phyloP scores from a whole-genome alignment of 345 rosid species.

The Acer yangbiense region DNA sequence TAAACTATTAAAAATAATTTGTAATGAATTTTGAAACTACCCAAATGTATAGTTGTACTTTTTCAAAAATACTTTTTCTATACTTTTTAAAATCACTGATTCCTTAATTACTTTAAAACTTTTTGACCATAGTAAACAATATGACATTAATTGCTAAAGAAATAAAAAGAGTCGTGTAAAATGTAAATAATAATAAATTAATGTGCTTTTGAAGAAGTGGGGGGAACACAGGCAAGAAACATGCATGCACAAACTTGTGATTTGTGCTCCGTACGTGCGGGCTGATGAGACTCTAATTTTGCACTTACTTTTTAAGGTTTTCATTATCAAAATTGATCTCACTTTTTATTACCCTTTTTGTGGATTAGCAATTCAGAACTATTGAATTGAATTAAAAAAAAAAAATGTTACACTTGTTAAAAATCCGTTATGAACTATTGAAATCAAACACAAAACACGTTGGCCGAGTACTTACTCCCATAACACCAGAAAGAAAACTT shows the following conservation, averaged over 20 bases:
- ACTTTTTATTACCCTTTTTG: neutral
- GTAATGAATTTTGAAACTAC: too few relatives aligned
- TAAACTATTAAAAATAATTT: too few relatives aligned
- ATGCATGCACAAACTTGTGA: conserved; percentile 7
- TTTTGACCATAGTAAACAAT: neutral
- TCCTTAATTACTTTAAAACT: neutral
- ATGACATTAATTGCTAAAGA: too few relatives aligned
- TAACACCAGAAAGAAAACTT: too few relatives aligned
- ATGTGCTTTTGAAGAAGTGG: conserved; percentile 1
- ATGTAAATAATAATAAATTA: neutral
- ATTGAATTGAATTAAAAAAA: too few relatives aligned
- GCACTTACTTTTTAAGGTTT: neutral
- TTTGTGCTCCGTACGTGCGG: neutral
- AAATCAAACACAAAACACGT: too few relatives aligned
- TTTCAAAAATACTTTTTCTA: too few relatives aligned
- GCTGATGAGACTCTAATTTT: neutral
- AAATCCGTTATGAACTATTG: too few relatives aligned
- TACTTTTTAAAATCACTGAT: neutral
- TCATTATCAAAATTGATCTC: neutral
- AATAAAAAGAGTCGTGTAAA: too few relatives aligned
- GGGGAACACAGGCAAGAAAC: neutral
- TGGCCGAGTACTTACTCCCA: too few relatives aligned
- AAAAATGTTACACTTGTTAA: too few relatives aligned
- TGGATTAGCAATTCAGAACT: neutral
- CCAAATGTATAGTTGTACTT: too few relatives aligned